Conservation (phyloP, 495 filamentous ascomycete species). For the Glarea lozoyensis region DNA sequence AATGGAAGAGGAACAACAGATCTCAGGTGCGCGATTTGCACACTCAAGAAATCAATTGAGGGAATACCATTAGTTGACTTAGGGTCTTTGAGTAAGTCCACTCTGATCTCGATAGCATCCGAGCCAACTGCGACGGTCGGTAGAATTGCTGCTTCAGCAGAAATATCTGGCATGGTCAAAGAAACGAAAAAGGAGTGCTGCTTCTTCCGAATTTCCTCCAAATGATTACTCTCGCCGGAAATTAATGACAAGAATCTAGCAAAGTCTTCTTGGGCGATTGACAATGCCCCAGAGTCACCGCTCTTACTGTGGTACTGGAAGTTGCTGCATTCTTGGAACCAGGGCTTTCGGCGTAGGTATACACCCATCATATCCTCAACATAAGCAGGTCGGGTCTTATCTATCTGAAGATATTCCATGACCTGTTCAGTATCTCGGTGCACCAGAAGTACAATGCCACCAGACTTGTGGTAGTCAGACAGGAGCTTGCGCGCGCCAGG, state of each 20-base stretch:
- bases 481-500: slow-evolving; percentile 74
- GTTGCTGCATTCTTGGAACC: slow-evolving; percentile 92
- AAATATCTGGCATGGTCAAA: slow-evolving; percentile 70
- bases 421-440: slow-evolving; percentile 81
- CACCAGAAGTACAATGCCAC: slow-evolving; percentile 84
- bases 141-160: slow-evolving; percentile 50
- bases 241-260: slow-evolving; percentile 65
- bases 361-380: slow-evolving; percentile 90
- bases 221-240: slow-evolving; percentile 55
- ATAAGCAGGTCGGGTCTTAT: slow-evolving; percentile 89
- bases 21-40: slow-evolving; percentile 74
- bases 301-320: slow-evolving; percentile 78
- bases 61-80: slow-evolving; percentile 47
- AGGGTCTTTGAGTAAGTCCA: slow-evolving; percentile 83
- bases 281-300: slow-evolving; percentile 45
- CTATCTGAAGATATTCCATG: slow-evolving; percentile 80
- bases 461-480: slow-evolving; percentile 59
- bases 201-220: slow-evolving; percentile 60
- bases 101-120: slow-evolving; percentile 87
- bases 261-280: slow-evolving; percentile 68
- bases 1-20: slow-evolving; percentile 69
- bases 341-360: slow-evolving; percentile 83
- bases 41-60: slow-evolving; percentile 63
- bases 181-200: slow-evolving; percentile 86
- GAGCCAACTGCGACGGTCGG: slow-evolving; percentile 71